Conservation (phyloP, 2,329 filamentous ascomycete species). For the Drechslerella stenobrocha region DNA sequence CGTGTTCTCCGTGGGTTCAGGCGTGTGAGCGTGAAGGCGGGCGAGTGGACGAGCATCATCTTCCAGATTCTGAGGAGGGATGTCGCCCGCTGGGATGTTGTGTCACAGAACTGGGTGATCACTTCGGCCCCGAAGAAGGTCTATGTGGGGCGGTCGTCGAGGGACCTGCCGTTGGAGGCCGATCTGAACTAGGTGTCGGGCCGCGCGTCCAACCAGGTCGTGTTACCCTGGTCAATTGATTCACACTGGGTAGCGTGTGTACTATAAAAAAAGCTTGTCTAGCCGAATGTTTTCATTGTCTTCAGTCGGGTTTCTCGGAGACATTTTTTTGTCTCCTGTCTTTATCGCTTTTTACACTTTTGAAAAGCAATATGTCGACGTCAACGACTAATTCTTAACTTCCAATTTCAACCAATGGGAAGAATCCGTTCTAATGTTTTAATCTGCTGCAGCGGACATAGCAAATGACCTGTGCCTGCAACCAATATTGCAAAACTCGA, state of each 20-base stretch:
- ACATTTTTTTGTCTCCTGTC: no score
- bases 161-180: conserved; percentile 33
- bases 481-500: no score
- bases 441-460: no score
- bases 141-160: conserved; percentile 39
- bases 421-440: background rate
- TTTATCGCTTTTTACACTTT: background rate
- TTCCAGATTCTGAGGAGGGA: conserved; percentile 69
- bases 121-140: conserved; percentile 57
- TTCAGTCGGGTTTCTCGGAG: no score
- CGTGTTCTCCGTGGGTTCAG: conserved; percentile 78
- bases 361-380: background rate
- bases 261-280: background rate
- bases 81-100: conserved; percentile 72
- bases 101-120: conserved; percentile 70
- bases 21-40: conserved; percentile 70
- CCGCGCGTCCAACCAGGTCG: no score
- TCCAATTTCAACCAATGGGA: background rate
- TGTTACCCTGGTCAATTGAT: no score
- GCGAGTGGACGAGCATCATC: conserved; percentile 61
- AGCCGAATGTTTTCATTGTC: no score
- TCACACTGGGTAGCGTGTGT: background rate
- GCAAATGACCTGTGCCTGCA: no score
- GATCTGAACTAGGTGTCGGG: conserved; percentile 27
- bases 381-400: conserved; percentile 1